phyloP scores from a whole-genome alignment of 2,329 filamentous ascomycete genomes.

The Calonectria pauciramosa region DNA sequence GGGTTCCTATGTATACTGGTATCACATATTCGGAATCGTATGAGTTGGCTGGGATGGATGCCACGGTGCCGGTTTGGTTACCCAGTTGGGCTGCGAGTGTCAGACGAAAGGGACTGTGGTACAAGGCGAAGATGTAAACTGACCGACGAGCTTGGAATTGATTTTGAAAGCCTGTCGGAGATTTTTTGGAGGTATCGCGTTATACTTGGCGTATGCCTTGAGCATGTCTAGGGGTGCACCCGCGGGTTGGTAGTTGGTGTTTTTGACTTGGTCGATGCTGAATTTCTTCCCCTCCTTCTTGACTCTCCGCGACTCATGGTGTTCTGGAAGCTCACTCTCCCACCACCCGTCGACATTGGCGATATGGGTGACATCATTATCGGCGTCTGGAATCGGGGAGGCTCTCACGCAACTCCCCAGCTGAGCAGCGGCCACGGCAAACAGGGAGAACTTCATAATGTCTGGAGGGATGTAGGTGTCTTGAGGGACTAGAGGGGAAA shows the following conservation, averaged over 20 bases:
- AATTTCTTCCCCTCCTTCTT: constrained; percentile 40
- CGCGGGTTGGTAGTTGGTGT: constrained; percentile 50
- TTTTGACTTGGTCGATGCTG: constrained; percentile 50
- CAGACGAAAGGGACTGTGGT: not conserved
- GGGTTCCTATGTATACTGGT: constrained; percentile 73
- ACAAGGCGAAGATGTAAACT: constrained; percentile 29
- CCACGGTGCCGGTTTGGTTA: constrained; percentile 39
- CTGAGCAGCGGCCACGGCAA: constrained; percentile 10
- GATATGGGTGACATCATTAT: not conserved
- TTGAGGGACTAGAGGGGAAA: not conserved
- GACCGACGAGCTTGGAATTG: constrained; percentile 38
- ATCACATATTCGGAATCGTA: constrained; percentile 71
- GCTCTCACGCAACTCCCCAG: constrained; percentile 7
- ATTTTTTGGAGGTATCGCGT: constrained; percentile 45
- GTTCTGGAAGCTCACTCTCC: constrained; percentile 18
- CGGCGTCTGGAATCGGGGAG: not conserved
- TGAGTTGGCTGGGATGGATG: constrained; percentile 47
- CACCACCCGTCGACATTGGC: constrained; percentile 15
- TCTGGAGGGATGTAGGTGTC: not conserved
- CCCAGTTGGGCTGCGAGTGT: constrained; percentile 17
- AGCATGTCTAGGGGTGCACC: constrained; percentile 49
- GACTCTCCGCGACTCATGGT: constrained; percentile 21
- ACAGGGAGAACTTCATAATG: constrained; percentile 26
- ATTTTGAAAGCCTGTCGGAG: constrained; percentile 43
- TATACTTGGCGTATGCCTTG: constrained; percentile 55